A percentile compares a stretch with the other conserved stretches of the same genome.
Conservation (phyloP, 306 rosid genomes). For the Cucurbita argyrosperma region DNA sequence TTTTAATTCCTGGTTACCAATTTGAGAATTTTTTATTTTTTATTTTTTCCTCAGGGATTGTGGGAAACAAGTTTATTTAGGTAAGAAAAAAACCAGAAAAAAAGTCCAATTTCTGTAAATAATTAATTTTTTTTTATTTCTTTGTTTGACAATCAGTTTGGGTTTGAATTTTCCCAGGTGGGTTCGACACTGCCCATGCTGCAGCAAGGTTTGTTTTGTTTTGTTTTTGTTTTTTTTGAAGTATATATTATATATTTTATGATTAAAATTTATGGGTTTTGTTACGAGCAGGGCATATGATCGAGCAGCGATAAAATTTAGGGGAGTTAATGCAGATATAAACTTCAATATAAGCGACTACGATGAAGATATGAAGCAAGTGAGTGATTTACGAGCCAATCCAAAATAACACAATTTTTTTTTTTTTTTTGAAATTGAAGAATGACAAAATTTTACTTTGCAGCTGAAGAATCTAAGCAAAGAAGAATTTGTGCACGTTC, state of each 20-base stretch:
- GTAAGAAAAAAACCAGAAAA: slow-evolving; percentile 10
- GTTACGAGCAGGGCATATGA: slow-evolving; percentile 27
- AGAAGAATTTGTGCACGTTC: slow-evolving; percentile 32
- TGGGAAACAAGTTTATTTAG: slow-evolving; percentile 50
- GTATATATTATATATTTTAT: too few species aligned
- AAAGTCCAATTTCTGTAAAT: neutral
- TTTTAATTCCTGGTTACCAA: neutral
- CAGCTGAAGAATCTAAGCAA: slow-evolving; percentile 22
- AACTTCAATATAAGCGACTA: slow-evolving; percentile 27
- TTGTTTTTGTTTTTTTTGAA: neutral
- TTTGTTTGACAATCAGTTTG: neutral
- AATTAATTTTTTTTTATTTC: neutral
- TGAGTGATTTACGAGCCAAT: neutral
- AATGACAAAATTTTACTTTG: neutral
- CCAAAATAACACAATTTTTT: too few species aligned
- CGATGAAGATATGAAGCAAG: slow-evolving; percentile 38
- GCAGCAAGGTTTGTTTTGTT: slow-evolving; percentile 28
- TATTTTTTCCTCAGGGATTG: slow-evolving; percentile 25
- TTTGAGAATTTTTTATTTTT: neutral
- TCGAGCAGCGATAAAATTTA: slow-evolving; percentile 45
- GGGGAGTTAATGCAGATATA: slow-evolving; percentile 49
- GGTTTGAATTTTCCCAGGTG: slow-evolving; percentile 19
- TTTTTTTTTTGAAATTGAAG: neutral
- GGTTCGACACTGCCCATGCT: slow-evolving; percentile 45
- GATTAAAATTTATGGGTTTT: neutral